Evolutionary conservation across 2,329 filamentous ascomycete species (phyloP).

Genomic region (Microdochium nivale): DNA sequence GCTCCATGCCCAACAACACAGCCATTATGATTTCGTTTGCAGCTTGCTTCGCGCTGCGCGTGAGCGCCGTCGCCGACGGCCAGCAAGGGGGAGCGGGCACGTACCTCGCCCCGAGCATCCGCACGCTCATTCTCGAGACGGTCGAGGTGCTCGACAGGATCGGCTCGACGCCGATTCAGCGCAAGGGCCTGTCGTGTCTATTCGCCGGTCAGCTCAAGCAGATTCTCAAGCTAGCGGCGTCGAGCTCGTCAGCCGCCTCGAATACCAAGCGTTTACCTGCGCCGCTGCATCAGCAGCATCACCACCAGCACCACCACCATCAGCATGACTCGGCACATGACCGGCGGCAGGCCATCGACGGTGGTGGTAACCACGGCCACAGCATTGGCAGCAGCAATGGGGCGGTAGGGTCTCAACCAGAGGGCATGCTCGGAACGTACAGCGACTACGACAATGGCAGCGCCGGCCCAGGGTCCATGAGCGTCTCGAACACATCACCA

Average conservation of each 20-base stretch:
- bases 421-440: background rate
- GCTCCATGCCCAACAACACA: slow-evolving; percentile 72
- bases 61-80: slow-evolving; percentile 50
- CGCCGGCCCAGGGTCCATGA: background rate
- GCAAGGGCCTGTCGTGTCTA: slow-evolving; percentile 56
- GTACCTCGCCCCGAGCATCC: slow-evolving; percentile 53
- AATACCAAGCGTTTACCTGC: background rate
- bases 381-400: background rate
- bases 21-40: slow-evolving; percentile 74
- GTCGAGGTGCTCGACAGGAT: slow-evolving; percentile 62
- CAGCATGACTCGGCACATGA: background rate
- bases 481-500: background rate
- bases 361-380: background rate
- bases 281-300: background rate
- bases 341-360: background rate
- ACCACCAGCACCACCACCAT: background rate
- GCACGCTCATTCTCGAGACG: slow-evolving; percentile 58
- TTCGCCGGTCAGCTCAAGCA: slow-evolving; percentile 48
- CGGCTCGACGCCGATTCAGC: slow-evolving; percentile 54
- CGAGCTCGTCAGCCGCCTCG: slow-evolving; percentile 7
- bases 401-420: background rate
- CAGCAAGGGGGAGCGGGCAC: slow-evolving; percentile 23
- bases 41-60: slow-evolving; percentile 57
- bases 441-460: background rate
- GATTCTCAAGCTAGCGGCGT: slow-evolving; percentile 26